Evolutionary conservation across 2,329 filamentous ascomycete genomes (phyloP).

Genomic region (Nemania abortiva): DNA sequence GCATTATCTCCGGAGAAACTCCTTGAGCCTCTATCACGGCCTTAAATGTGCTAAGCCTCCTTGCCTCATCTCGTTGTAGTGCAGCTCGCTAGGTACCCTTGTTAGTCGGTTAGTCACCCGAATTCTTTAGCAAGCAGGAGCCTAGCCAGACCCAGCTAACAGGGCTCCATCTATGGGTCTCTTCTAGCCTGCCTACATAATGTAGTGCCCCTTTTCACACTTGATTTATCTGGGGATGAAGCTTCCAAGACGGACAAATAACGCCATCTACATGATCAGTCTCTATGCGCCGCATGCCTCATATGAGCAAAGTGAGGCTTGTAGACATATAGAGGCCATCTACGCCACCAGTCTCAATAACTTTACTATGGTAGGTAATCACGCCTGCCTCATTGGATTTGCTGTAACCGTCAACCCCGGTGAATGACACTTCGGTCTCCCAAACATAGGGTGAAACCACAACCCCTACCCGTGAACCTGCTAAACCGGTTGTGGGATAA

Average conservation of each 20-base stretch:
- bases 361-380: background rate
- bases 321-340: background rate
- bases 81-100: constrained; percentile 6
- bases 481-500: constrained; percentile 19
- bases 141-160: constrained; percentile 12
- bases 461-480: constrained; percentile 29
- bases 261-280: background rate
- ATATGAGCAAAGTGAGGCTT: background rate
- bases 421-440: constrained; percentile 7
- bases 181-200: background rate
- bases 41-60: constrained; percentile 23
- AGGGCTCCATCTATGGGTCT: background rate
- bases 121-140: constrained; percentile 11
- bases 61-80: constrained; percentile 25
- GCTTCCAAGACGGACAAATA: background rate
- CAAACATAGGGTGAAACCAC: constrained; percentile 36
- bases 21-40: constrained; percentile 6
- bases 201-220: constrained; percentile 11
- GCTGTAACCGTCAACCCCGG: constrained; percentile 1
- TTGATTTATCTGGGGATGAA: background rate
- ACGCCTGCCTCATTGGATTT: background rate
- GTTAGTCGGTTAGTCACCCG: constrained; percentile 24
- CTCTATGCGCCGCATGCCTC: background rate
- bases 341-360: background rate
- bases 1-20: constrained; percentile 1